Base-by-base conservation (phyloP, 768 basidiomycete species). In the Xerocomus brunneocitrinus region DNA sequence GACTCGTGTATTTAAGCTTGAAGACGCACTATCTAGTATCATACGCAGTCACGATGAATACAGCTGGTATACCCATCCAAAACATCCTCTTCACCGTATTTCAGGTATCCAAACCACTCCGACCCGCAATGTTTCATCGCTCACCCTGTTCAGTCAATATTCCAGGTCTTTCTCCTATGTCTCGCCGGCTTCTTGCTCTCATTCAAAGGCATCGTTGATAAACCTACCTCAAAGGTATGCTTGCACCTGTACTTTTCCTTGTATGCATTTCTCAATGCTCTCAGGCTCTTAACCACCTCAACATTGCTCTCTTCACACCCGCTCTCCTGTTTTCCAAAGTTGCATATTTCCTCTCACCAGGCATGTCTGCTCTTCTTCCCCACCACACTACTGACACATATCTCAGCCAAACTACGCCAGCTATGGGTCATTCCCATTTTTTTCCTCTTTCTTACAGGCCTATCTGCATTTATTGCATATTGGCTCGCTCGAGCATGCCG, bases 271-370 rank as follows among this genome's bases (percentile, higher is more conserved):
- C 45, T 52, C 22, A 52, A 40, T 13, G 28, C 27, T 2, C 62
- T 27, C 28, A 89, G 88, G 80, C 83, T 79, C 73, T 91, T 19
- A 92, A 91, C 62, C 76, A 80, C 22, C 72, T 95, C 49, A 95
- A 95, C 67, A 83, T 95, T 24, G 88, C 88, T 0, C 80, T 98
- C 31, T 97, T 98, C 73, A 91, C 89, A 0, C 89, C 90, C 0
- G 85, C 88, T 0, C 80, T 95, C 6, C 75, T 95, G 31, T 95
- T 95, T 72, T 93, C 90, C 12, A 98, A 97, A 73, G 93, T 98
- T 22, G 95, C 95, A 0, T 95, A 95, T 73, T 91, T 88, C 67
- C 70, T 94, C 39, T 82, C 87, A 0, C 93, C 95, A 66, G 81
- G 88, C 81, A 58, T 32, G 77, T 62, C 44, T 22, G 1, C 16